Evolutionary conservation across 2,329 filamentous ascomycete genomes (phyloP).

Genomic region (Neocucurbitaria cava): DNA sequence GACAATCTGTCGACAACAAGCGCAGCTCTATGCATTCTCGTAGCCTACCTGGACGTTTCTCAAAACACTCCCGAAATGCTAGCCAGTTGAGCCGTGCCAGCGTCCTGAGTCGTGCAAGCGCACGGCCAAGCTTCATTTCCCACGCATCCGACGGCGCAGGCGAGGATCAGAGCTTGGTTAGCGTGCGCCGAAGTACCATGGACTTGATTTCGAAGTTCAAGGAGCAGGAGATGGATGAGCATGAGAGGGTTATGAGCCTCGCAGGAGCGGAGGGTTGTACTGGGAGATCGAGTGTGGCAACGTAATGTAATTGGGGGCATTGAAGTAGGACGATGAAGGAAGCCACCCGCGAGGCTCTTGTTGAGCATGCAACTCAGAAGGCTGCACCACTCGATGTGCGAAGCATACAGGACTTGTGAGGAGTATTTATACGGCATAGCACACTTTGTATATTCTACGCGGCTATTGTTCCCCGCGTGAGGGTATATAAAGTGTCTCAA

Average conservation of each 20-base stretch:
- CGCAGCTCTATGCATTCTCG: slow-evolving; percentile 19
- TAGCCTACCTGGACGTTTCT: slow-evolving; percentile 16
- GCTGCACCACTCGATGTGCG: no score
- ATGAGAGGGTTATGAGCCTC: slow-evolving; percentile 35
- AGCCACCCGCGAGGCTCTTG: not conserved
- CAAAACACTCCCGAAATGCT: slow-evolving; percentile 26
- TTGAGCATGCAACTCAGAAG: not conserved
- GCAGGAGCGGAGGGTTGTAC: slow-evolving; percentile 19
- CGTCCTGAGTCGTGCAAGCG: slow-evolving; percentile 21
- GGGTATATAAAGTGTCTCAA: no score
- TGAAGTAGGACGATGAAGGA: not conserved
- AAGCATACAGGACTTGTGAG: no score
- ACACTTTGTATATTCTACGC: no score
- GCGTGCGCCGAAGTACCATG: slow-evolving; percentile 50
- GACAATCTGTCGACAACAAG: slow-evolving; percentile 28
- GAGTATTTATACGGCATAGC: no score
- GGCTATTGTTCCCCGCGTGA: no score
- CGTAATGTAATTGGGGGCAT: slow-evolving; percentile 2
- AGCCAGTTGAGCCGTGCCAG: slow-evolving; percentile 34
- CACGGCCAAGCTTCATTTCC: slow-evolving; percentile 19
- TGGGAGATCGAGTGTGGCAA: not conserved
- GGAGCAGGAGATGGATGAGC: slow-evolving; percentile 46
- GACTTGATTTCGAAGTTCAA: slow-evolving; percentile 49
- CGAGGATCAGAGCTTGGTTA: slow-evolving; percentile 39
- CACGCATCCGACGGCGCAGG: slow-evolving; percentile 15